Percentiles rank a stretch among this genome's conserved stretches.
Conservation (phyloP, 331 rosid genomes). For the Stylosanthes scabra region DNA sequence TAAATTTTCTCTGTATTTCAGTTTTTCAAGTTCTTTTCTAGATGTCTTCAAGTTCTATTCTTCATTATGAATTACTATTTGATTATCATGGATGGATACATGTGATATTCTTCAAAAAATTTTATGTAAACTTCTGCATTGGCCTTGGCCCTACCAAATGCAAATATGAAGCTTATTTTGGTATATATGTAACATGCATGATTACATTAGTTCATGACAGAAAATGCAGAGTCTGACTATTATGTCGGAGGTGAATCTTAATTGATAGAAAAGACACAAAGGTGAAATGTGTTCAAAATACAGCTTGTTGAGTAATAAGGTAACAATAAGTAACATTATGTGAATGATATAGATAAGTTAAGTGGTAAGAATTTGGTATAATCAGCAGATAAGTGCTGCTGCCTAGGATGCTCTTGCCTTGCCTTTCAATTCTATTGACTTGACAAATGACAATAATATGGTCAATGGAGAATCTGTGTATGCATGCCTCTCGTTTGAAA, state of each 20-base stretch:
- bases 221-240: background rate
- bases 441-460: background rate
- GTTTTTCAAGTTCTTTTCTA: no score
- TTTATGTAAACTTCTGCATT: background rate
- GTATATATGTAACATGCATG: background rate
- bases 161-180: background rate
- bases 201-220: background rate
- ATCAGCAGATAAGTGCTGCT: conserved; percentile 1
- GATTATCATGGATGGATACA: no score
- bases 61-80: no score
- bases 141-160: background rate
- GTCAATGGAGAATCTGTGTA: background rate
- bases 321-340: background rate
- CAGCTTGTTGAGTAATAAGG: background rate
- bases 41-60: no score
- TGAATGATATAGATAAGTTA: conserved; percentile 5
- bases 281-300: background rate
- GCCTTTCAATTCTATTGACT: background rate
- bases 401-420: conserved; percentile 4
- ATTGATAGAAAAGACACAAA: background rate
- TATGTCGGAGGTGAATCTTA: background rate
- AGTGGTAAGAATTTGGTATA: background rate
- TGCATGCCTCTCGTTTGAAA: background rate
- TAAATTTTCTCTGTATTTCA: no score
- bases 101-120: conserved; percentile 10